A percentile compares a stretch with the other conserved stretches of the same genome.
These are phyloP conservation scores for Cryptosporidium ubiquitum DNA, from an alignment of 169 alveolate species.

Conservation along the genomic window DNA sequence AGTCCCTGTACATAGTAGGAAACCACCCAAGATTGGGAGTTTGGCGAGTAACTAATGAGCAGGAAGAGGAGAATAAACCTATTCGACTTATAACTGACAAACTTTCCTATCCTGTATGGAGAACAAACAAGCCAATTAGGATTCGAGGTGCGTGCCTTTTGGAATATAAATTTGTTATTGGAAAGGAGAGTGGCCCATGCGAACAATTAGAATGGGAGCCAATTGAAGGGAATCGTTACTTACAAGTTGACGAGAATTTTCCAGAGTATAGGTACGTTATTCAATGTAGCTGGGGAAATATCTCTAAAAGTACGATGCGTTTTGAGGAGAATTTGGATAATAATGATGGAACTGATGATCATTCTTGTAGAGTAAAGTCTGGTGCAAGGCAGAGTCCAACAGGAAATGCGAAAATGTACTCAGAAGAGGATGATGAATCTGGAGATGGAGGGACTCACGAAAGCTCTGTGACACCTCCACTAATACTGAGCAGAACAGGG, in stretches of 20 bases:
- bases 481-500: conserved; percentile 52
- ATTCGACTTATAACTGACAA: conserved; percentile 76
- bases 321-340: conserved; percentile 51
- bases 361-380: neutral
- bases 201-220: conserved; percentile 77
- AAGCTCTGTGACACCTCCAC: conserved; percentile 30
- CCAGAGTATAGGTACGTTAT: conserved; percentile 46
- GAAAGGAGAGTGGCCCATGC: conserved; percentile 10
- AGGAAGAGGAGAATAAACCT: conserved; percentile 36
- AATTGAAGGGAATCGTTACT: conserved; percentile 71
- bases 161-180: conserved; percentile 77
- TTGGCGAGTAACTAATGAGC: conserved; percentile 71
- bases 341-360: neutral
- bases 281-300: conserved; percentile 76
- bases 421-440: neutral
- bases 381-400: neutral
- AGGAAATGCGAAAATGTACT: neutral
- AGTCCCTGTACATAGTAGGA: conserved; percentile 76
- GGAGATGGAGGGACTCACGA: conserved; percentile 15
- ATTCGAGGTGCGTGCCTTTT: conserved; percentile 52
- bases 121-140: conserved; percentile 63
- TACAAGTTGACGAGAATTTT: conserved; percentile 54
- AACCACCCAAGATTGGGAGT: conserved; percentile 75
- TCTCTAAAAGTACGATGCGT: conserved; percentile 40
- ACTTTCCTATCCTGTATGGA: conserved; percentile 76